Percentiles rank a stretch among this genome's conserved stretches.
Evolutionary conservation across 176 grass and related monocot species (phyloP).

Genomic region (Oryza coarctata): DNA sequence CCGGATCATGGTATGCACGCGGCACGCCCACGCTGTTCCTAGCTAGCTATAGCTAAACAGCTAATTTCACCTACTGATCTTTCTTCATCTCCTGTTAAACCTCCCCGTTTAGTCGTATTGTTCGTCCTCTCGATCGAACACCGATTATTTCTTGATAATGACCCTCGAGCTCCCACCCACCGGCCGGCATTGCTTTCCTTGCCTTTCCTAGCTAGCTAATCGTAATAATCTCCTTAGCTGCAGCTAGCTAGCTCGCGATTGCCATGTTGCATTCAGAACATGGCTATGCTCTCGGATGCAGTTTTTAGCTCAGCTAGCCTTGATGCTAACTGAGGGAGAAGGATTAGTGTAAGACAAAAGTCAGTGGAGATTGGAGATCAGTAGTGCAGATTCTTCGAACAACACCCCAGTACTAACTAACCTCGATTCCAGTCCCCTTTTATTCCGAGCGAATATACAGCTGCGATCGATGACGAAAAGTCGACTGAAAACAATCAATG

Average conservation of each 20-base stretch:
- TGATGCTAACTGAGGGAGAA: neutral
- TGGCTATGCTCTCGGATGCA: neutral
- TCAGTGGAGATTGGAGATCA: neutral
- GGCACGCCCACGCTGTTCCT: neutral
- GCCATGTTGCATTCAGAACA: neutral
- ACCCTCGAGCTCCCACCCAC: neutral
- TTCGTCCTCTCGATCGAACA: neutral
- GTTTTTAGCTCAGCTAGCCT: neutral
- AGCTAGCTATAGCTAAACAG: neutral
- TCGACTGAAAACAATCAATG: neutral
- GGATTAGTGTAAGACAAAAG: slow-evolving; percentile 16
- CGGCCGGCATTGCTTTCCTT: neutral
- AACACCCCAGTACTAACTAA: neutral
- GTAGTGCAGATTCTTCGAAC: neutral
- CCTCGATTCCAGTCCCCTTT: neutral
- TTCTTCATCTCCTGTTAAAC: neutral
- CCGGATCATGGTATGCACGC: neutral
- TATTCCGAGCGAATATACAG: neutral
- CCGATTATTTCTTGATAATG: neutral
- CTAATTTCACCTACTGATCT: neutral
- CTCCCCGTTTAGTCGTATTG: neutral
- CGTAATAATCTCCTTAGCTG: neutral
- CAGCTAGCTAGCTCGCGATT: neutral
- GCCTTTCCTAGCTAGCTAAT: neutral
- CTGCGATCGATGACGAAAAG: neutral